phyloP scores from a whole-genome alignment of 352 stramenopile species.

The Phytophthora nicotianae region DNA sequence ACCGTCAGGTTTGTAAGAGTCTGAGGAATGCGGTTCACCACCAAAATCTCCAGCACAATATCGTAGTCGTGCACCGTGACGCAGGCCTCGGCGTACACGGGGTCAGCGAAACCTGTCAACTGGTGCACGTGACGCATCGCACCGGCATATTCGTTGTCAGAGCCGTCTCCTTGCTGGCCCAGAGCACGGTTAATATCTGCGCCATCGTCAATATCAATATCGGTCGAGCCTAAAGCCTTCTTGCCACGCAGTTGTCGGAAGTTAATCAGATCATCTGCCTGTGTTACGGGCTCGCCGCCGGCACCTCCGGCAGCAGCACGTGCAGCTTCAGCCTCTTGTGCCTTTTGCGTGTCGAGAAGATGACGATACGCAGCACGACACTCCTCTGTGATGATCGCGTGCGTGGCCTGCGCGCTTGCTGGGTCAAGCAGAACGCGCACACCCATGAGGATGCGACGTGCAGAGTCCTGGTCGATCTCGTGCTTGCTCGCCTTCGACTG shows the following conservation, averaged over 20 bases:
- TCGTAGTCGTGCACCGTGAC: constrained; percentile 99
- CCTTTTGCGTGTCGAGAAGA: constrained; percentile 79
- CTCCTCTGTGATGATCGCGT: constrained; percentile 81
- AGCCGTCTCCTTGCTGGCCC: constrained; percentile 76
- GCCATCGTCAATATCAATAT: constrained; percentile 99
- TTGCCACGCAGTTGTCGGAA: constrained; percentile 96
- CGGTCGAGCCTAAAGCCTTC: constrained; percentile 91
- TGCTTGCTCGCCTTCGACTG: constrained; percentile 80
- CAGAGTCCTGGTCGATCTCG: constrained; percentile 94
- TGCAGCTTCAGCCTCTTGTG: constrained; percentile 62
- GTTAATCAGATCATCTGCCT: constrained; percentile 97
- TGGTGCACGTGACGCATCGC: constrained; percentile 98
- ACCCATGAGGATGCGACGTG: constrained; percentile 95
- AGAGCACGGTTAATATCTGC: constrained; percentile 95
- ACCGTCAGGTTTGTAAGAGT: constrained; percentile 99
- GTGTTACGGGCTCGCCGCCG: constrained; percentile 64
- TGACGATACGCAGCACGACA: constrained; percentile 80
- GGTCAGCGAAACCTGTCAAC: constrained; percentile 98
- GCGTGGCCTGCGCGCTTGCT: constrained; percentile 59
- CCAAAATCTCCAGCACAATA: constrained; percentile 99
- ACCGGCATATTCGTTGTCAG: constrained; percentile 85
- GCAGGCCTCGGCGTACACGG: constrained; percentile 99
- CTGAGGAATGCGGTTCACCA: constrained; percentile 98
- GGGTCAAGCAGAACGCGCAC: constrained; percentile 95
- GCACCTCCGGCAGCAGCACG: constrained; percentile 41